Evolutionary conservation across 2,329 filamentous ascomycete genomes (phyloP).

Genomic region (Fusarium sp.): DNA sequence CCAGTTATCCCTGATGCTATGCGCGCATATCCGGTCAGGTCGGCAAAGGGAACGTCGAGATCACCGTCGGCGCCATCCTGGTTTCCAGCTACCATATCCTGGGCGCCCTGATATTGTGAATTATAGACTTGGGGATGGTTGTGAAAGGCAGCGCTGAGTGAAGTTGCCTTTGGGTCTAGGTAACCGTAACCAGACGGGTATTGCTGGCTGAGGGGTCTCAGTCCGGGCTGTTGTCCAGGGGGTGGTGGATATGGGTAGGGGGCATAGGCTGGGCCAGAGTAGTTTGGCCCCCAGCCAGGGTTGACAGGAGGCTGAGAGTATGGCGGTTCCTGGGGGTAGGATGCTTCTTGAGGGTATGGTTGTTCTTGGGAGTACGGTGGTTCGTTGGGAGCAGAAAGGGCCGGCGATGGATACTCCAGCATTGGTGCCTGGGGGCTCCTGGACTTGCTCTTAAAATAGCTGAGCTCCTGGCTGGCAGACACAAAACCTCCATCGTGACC

Average conservation of each 20-base stretch:
- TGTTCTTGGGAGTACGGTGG: conserved; percentile 14
- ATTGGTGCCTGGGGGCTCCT: conserved; percentile 6
- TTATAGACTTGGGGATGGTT: conserved; percentile 8
- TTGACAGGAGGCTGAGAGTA: conserved; percentile 24
- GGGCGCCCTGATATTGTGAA: not conserved
- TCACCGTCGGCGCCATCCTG: not conserved
- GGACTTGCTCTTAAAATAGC: conserved; percentile 24
- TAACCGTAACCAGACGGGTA: conserved; percentile 18
- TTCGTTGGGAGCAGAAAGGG: not conserved
- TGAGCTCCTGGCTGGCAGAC: conserved; percentile 17
- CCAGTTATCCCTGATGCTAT: conserved; percentile 64
- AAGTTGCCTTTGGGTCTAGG: conserved; percentile 1
- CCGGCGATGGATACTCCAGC: conserved; percentile 10
- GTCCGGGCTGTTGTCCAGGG: conserved; percentile 10
- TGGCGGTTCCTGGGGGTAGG: conserved; percentile 16
- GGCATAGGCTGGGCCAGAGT: conserved; percentile 23
- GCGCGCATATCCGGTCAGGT: conserved; percentile 70
- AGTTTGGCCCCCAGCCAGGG: conserved; percentile 21
- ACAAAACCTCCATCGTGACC: conserved; percentile 17
- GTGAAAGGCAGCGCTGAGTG: not conserved
- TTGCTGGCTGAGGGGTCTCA: conserved; percentile 3
- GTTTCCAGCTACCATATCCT: conserved; percentile 21
- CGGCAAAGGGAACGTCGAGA: conserved; percentile 52
- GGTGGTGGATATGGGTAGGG: conserved; percentile 16
- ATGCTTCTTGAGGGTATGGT: not conserved